Base-by-base conservation (phyloP, 768 basidiomycete species). In the Lactarius indigo region DNA sequence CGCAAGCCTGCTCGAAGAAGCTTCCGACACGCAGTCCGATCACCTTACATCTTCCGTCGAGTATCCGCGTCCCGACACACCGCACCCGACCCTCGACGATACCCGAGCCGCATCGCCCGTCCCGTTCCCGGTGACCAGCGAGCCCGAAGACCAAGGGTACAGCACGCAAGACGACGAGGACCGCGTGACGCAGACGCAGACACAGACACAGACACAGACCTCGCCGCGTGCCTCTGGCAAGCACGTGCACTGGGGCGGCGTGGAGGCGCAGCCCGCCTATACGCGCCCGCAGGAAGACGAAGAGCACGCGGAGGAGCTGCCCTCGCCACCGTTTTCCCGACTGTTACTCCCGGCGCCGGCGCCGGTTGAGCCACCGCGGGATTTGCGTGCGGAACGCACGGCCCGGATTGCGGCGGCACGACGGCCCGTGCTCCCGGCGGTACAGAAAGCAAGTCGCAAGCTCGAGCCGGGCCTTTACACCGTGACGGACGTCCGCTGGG, bases 111-210 rank as follows among this genome's bases (percentile, higher is more conserved):
- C 54, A 6, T 56, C 61, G 23, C 66, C 66, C 7, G 55, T 68
- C 31, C 67, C 69, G 20, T 63, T 69, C 58, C 66, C 62, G 17
- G 7, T 33, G 23, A 54, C 60, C 31, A 33, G n/a, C 41, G 65
- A 68, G 26, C 62, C 33, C 44, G 69, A 69, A 35, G 69, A 69
- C 59, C 69, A 68, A 41, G 69, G 69, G 1, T 69, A 69, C 30
- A 62, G 69, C 17, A 69, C 69, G 5, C 69, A 69, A 60, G 69
- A 69, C 20, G 66, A 68, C 47, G 69, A 69, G 23, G 69, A 69
- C 23, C 61, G 65, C 42, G 26, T 41, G 18, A 13, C 61, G 3
- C 63, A 68, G 28, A 37, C 35, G 35, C 35, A 37, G 28, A 37
- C 35, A 12, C 35, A 37, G 18, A 13, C 61, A 2, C 63, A 68